Conservation (phyloP, 371 early-diverging fungal genomes). For the Mortierella sp. region DNA sequence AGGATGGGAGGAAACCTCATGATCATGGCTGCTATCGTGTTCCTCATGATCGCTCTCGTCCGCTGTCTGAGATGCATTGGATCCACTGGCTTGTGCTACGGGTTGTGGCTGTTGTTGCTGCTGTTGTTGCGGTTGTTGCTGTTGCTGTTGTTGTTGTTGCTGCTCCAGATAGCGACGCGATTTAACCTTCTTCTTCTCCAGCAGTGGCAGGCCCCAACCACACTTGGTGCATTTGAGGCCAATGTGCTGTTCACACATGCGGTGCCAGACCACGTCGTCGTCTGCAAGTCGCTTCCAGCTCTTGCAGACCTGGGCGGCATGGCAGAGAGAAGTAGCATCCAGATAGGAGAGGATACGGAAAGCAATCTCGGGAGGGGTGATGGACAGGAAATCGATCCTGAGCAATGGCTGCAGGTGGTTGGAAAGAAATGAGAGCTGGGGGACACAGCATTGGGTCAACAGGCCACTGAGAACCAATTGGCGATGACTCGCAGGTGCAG, state of each 20-base stretch:
- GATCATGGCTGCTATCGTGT: background rate
- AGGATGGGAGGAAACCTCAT: slow-evolving; percentile 16
- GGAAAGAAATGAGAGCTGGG: slow-evolving; percentile 80
- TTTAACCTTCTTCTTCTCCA: slow-evolving; percentile 59
- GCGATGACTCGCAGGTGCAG: slow-evolving; percentile 60
- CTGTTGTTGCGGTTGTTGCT: slow-evolving; percentile 1
- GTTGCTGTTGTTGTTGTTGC: slow-evolving; percentile 20
- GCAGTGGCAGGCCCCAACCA: slow-evolving; percentile 93
- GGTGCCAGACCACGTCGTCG: slow-evolving; percentile 92
- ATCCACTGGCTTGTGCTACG: background rate
- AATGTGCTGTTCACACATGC: slow-evolving; percentile 97
- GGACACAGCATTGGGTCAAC: slow-evolving; percentile 63
- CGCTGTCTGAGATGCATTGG: slow-evolving; percentile 8
- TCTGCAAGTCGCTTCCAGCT: slow-evolving; percentile 86
- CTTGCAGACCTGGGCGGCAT: slow-evolving; percentile 87
- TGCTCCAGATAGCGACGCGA: slow-evolving; percentile 17
- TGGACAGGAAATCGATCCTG: slow-evolving; percentile 83
- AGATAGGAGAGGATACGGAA: slow-evolving; percentile 85
- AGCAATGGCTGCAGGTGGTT: slow-evolving; percentile 75
- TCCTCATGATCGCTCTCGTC: slow-evolving; percentile 5
- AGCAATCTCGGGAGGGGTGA: slow-evolving; percentile 83
- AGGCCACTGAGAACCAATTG: slow-evolving; percentile 68
- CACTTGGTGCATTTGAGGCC: slow-evolving; percentile 94
- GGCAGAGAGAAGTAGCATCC: slow-evolving; percentile 92
- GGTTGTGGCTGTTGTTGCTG: background rate